These are phyloP conservation scores for Lentinula sp. DNA, from an alignment of 768 basidiomycete genomes.

Conservation along the genomic window DNA sequence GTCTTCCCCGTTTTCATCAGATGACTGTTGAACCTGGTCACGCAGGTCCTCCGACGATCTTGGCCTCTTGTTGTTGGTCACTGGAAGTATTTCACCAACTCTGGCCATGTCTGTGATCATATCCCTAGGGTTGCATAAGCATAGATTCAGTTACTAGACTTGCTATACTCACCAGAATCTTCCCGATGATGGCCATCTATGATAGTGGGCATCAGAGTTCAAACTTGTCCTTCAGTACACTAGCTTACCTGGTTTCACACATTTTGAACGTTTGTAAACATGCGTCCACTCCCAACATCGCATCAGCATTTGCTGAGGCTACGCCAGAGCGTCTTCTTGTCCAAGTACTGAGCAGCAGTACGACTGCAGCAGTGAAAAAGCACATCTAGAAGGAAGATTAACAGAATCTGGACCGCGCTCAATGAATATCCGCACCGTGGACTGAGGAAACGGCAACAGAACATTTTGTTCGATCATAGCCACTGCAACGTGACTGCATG, in stretches of 20 bases:
- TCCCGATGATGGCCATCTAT: conserved; percentile 37
- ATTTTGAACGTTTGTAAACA: conserved; percentile 48
- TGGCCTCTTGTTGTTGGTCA: conserved; percentile 3
- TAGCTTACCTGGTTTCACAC: conserved; percentile 31
- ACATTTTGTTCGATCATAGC: neutral
- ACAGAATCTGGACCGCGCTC: neutral
- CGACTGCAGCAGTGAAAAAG: conserved; percentile 37
- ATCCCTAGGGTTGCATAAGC: conserved; percentile 19
- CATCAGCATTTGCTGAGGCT: conserved; percentile 38
- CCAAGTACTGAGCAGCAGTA: conserved; percentile 66
- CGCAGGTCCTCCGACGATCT: neutral
- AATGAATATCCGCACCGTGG: conserved; percentile 25
- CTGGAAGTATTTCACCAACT: conserved; percentile 4
- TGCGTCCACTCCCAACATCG: conserved; percentile 54
- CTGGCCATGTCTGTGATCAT: conserved; percentile 28
- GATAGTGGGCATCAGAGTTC: neutral
- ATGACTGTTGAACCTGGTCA: neutral
- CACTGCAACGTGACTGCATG: conserved; percentile 1
- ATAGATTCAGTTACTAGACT: neutral
- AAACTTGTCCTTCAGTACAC: neutral
- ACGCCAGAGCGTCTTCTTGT: conserved; percentile 44
- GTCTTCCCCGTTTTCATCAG: neutral
- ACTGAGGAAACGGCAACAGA: conserved; percentile 23
- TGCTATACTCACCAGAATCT: conserved; percentile 26
- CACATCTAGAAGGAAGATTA: conserved; percentile 20